Evolutionary conservation across 768 basidiomycete genomes (phyloP).

Genomic region (Leccinum variicolor): DNA sequence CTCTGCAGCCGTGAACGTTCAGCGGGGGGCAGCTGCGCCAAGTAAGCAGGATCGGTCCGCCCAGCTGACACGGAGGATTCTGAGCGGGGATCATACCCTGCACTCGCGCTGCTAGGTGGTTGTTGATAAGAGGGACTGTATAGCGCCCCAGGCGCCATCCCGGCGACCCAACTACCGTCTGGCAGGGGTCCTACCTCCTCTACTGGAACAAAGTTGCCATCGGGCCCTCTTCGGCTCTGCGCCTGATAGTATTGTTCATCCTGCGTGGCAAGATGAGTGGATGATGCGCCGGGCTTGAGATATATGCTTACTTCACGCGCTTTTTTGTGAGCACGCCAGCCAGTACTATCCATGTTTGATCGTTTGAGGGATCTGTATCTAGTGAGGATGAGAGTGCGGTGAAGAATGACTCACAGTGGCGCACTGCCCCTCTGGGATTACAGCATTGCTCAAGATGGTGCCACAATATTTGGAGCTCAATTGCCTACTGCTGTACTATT

Average conservation of each 20-base stretch:
- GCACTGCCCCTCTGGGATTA: not conserved
- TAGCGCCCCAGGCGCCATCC: constrained; percentile 42
- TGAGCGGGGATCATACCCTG: constrained; percentile 27
- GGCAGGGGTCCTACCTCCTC: constrained; percentile 60
- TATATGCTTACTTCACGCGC: constrained; percentile 48
- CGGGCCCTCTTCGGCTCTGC: constrained; percentile 39
- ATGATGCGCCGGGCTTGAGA: not conserved
- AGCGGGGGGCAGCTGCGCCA: constrained; percentile 54
- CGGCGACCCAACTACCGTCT: constrained; percentile 55
- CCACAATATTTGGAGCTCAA: not conserved
- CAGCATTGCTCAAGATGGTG: not conserved
- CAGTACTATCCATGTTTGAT: constrained; percentile 63
- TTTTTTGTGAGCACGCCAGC: constrained; percentile 69
- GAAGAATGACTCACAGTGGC: not conserved
- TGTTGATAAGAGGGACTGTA: constrained; percentile 4
- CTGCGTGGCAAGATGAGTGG: constrained; percentile 24
- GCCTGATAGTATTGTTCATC: constrained; percentile 26
- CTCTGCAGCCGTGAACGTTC: constrained; percentile 61
- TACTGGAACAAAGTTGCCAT: constrained; percentile 51
- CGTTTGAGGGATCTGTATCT: not conserved
- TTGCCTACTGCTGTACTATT: too few relatives aligned
- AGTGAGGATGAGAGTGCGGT: not conserved
- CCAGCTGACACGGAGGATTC: constrained; percentile 2
- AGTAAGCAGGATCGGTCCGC: constrained; percentile 26
- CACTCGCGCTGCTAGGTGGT: constrained; percentile 18